Base-by-base conservation (phyloP, 495 filamentous ascomycete species). In the Aspergillus baeticus region DNA sequence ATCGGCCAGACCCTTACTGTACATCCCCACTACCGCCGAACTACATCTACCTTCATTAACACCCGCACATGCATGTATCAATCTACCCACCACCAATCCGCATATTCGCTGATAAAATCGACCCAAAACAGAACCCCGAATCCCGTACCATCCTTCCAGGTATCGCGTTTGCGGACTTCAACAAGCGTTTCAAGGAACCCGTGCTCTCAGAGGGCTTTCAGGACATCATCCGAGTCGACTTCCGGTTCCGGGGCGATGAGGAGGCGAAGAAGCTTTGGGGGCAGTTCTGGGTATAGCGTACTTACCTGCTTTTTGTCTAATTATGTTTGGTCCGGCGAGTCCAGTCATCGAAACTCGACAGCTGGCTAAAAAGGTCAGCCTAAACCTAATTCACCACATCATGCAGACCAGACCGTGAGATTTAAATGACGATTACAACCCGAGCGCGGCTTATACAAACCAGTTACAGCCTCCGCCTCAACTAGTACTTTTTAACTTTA, bases 131-230 rank as follows among this genome's bases (percentile, higher is more conserved):
- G 76, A 97, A 96, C 55, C 93, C 91, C 6, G 91, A 97, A 70
- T 81, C 84, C 22, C 81, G 93, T 51, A 70, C 78, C 1, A 77
- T 84, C 2, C 82, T 98, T 6, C 92, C 92, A 1, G 81, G 80
- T 18, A 77, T 94, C 39, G 93, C 94, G 0, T 97, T 96, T 68
- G 82, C 78, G 10, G 78, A 84, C 21, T 98, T 89, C 61, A 72
- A 70, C 13, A 79, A 84, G 10, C 76, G 88, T 46, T 92, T 87
- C 69, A 82, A 82, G 59, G 81, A 86, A 60, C 94, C 91, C 7
- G 77, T 76, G n/a, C 59, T 81, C 7, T 71, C 77, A 2, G 94
- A 98, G 64, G 94, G 94, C 0, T 97, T 96, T 67, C 77, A 87
- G 47, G 90, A 96, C 62, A 81, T 98, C 18, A 69, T 82, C 5